A percentile compares a stretch with the other conserved stretches of the same genome.
Evolutionary conservation across 192 early-diverging fungal genomes (phyloP).

Genomic region (Mortierella hygrophila): DNA sequence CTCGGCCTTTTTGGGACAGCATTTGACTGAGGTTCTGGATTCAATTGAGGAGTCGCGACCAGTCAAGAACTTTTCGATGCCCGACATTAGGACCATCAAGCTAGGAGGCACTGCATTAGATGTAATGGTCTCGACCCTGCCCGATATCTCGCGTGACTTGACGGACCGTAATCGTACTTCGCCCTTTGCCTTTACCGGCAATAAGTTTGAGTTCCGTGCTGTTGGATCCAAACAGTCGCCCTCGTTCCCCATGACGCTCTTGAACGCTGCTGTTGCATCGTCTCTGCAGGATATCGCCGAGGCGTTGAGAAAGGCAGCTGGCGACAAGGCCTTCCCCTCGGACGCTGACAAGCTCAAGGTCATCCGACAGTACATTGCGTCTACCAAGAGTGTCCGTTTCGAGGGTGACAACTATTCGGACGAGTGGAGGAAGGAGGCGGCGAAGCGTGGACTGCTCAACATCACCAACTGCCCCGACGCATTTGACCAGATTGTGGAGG

Average conservation of each 20-base stretch:
- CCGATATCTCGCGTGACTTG: slow-evolving; percentile 91
- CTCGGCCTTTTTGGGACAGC: slow-evolving; percentile 95
- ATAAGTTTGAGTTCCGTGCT: slow-evolving; percentile 99
- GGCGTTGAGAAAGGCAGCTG: slow-evolving; percentile 83
- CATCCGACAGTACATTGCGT: slow-evolving; percentile 83
- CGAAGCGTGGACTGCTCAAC: slow-evolving; percentile 93
- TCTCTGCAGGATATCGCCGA: slow-evolving; percentile 79
- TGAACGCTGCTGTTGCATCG: slow-evolving; percentile 91
- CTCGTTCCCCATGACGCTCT: slow-evolving; percentile 92
- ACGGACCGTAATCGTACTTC: slow-evolving; percentile 99
- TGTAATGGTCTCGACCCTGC: slow-evolving; percentile 93
- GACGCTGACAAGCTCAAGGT: slow-evolving; percentile 89
- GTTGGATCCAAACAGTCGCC: slow-evolving; percentile 97
- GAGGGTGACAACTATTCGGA: slow-evolving; percentile 98
- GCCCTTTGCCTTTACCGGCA: slow-evolving; percentile 98
- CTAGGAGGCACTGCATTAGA: slow-evolving; percentile 95
- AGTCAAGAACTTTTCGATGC: slow-evolving; percentile 85
- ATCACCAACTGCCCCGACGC: slow-evolving; percentile 91
- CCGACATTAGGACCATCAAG: slow-evolving; percentile 89
- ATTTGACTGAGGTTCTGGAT: slow-evolving; percentile 93
- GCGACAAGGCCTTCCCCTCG: slow-evolving; percentile 76
- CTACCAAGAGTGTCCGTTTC: slow-evolving; percentile 88
- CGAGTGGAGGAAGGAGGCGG: slow-evolving; percentile 91
- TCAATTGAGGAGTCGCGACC: slow-evolving; percentile 89
- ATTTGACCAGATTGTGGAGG: slow-evolving; percentile 81